A percentile compares a stretch with the other conserved stretches of the same genome.
Evolutionary conservation across 352 stramenopile genomes (phyloP).

Genomic region (Pythium oligandrum): DNA sequence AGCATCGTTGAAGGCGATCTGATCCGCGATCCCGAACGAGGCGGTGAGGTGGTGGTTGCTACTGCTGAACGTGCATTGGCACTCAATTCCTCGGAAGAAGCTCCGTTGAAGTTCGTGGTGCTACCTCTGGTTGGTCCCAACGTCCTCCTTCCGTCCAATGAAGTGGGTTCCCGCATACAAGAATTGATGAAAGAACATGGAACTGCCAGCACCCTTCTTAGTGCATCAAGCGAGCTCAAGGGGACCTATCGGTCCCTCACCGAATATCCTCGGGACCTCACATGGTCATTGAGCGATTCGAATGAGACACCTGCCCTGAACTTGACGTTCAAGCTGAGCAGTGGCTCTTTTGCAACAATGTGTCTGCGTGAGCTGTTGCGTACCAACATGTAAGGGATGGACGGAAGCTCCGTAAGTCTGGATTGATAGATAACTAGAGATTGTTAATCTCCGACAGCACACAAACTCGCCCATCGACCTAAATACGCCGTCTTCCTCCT

Average conservation of each 20-base stretch:
- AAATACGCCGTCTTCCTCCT: too few species aligned
- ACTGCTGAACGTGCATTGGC: slow-evolving; percentile 29
- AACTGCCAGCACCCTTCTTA: slow-evolving; percentile 29
- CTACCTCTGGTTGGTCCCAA: slow-evolving; percentile 59
- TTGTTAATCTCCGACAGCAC: too few species aligned
- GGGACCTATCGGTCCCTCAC: slow-evolving; percentile 57
- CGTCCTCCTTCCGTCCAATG: slow-evolving; percentile 38
- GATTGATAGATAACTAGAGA: background rate
- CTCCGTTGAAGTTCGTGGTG: slow-evolving; percentile 35
- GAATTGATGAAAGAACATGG: slow-evolving; percentile 47
- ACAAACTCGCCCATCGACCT: too few species aligned
- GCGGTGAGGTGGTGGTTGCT: slow-evolving; percentile 26
- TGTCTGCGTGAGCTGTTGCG: slow-evolving; percentile 65
- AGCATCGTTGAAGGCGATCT: slow-evolving; percentile 54
- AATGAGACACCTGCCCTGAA: slow-evolving; percentile 12
- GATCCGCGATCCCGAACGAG: slow-evolving; percentile 17
- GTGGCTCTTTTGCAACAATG: slow-evolving; percentile 76
- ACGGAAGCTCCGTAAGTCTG: too few species aligned
- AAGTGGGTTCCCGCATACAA: slow-evolving; percentile 24
- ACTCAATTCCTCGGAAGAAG: slow-evolving; percentile 25
- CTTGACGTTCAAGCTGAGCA: slow-evolving; percentile 52
- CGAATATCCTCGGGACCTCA: slow-evolving; percentile 32
- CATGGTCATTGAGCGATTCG: slow-evolving; percentile 22
- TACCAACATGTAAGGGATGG: slow-evolving; percentile 32
- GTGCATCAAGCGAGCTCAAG: slow-evolving; percentile 38